phyloP scores from a whole-genome alignment of 495 filamentous ascomycete genomes.

The Penicillium soppii region DNA sequence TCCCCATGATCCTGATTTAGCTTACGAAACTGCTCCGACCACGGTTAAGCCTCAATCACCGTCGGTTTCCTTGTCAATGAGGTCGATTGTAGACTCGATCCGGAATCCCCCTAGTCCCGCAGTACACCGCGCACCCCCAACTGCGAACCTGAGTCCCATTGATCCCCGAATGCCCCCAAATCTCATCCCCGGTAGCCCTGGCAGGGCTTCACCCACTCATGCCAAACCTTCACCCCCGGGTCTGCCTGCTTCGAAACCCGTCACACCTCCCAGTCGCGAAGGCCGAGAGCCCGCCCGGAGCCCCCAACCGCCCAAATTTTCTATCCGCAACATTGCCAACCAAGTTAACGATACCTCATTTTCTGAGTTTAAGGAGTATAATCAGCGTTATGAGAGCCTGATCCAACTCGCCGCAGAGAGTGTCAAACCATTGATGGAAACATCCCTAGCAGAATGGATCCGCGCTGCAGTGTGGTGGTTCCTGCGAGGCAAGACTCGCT shows the following conservation, averaged over 20 bases:
- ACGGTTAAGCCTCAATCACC: conserved; percentile 24
- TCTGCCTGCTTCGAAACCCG: conserved; percentile 1
- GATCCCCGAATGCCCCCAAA: conserved; percentile 24
- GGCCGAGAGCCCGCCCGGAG: conserved; percentile 22
- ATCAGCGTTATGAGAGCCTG: conserved; percentile 63
- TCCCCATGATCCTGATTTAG: conserved; percentile 17
- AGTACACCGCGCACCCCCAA: conserved; percentile 2
- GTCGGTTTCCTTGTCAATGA: conserved; percentile 17
- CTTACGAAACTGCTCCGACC: conserved; percentile 30
- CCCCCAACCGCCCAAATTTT: conserved; percentile 39
- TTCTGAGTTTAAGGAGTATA: conserved; percentile 63
- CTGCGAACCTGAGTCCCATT: conserved; percentile 22
- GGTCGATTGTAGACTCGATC: conserved; percentile 28
- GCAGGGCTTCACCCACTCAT: conserved; percentile 13
- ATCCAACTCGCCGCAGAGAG: conserved; percentile 71
- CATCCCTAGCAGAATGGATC: conserved; percentile 62
- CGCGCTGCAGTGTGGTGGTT: conserved; percentile 86
- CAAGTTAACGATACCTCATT: conserved; percentile 62
- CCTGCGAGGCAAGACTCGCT: conserved; percentile 65
- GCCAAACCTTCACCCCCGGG: conserved; percentile 11
- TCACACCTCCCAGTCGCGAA: conserved; percentile 20
- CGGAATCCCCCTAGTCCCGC: conserved; percentile 21
- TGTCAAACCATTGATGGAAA: conserved; percentile 59
- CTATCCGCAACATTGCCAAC: conserved; percentile 39
- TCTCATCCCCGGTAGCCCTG: conserved; percentile 21